A percentile compares a stretch with the other conserved stretches of the same genome.
phyloP scores from a whole-genome alignment of 2,329 filamentous ascomycete genomes.

The Fusarium sp. region DNA sequence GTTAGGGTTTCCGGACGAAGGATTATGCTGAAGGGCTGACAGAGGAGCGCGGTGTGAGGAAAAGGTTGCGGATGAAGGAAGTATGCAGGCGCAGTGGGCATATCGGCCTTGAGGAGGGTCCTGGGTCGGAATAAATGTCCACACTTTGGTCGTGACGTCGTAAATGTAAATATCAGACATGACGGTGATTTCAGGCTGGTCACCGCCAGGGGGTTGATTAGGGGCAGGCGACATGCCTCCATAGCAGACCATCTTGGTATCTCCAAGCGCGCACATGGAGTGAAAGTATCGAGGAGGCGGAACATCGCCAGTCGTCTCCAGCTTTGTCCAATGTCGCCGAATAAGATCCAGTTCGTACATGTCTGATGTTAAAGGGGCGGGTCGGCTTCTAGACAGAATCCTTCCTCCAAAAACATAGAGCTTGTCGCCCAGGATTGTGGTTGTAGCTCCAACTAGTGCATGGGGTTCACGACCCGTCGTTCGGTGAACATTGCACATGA shows the following conservation, averaged over 20 bases:
- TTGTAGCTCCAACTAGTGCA: constrained; percentile 92
- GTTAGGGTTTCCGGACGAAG: constrained; percentile 82
- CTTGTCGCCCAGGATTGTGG: constrained; percentile 93
- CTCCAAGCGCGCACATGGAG: constrained; percentile 91
- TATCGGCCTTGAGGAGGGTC: constrained; percentile 94
- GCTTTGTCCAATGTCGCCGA: constrained; percentile 89
- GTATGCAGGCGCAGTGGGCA: constrained; percentile 92
- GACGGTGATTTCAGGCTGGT: constrained; percentile 85
- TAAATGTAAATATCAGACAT: constrained; percentile 99
- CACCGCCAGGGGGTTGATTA: constrained; percentile 57
- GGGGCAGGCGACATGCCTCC: constrained; percentile 93
- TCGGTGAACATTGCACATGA: constrained; percentile 79
- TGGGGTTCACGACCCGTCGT: constrained; percentile 93
- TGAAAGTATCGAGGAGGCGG: constrained; percentile 96
- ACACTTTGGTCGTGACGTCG: constrained; percentile 82
- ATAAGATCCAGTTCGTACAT: constrained; percentile 95
- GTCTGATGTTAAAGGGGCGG: constrained; percentile 84
- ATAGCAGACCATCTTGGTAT: constrained; percentile 97
- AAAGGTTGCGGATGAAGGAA: constrained; percentile 89
- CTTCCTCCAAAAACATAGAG: constrained; percentile 96
- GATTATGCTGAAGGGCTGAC: constrained; percentile 91
- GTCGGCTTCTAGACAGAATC: constrained; percentile 83
- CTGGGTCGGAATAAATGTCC: constrained; percentile 84
- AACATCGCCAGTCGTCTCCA: constrained; percentile 85
- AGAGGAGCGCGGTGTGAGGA: constrained; percentile 85